These are phyloP conservation scores for Chaetothyriales sp. DNA, from an alignment of 2,329 filamentous ascomycete species.

Conservation along the genomic window DNA sequence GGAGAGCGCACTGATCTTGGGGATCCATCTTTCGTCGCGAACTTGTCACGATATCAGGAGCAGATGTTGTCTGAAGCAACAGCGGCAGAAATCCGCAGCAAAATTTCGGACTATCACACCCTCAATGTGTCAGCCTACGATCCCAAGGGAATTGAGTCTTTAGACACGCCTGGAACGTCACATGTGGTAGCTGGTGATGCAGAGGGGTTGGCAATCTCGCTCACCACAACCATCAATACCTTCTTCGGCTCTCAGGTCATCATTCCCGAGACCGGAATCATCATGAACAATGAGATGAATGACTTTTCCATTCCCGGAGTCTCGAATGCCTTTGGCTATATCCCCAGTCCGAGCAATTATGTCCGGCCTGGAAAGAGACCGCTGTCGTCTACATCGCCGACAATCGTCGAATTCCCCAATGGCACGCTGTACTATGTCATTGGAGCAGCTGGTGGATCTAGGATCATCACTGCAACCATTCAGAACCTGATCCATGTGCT, in stretches of 20 bases:
- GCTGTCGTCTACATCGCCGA: conserved; percentile 64
- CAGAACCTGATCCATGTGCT: conserved; percentile 60
- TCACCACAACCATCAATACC: conserved; percentile 79
- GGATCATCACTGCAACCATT: conserved; percentile 67
- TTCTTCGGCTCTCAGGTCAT: conserved; percentile 68
- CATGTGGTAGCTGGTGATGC: conserved; percentile 50
- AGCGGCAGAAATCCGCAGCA: conserved; percentile 43
- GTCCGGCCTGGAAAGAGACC: conserved; percentile 68
- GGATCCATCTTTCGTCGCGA: conserved; percentile 60
- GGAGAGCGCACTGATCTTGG: conserved; percentile 63
- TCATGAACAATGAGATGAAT: conserved; percentile 52
- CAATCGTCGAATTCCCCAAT: conserved; percentile 56
- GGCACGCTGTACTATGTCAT: conserved; percentile 52
- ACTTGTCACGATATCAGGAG: conserved; percentile 48
- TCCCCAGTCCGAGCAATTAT: conserved; percentile 65
- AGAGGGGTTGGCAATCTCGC: conserved; percentile 58
- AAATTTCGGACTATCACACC: conserved; percentile 58
- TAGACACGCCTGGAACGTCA: conserved; percentile 46
- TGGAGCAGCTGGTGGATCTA: conserved; percentile 64
- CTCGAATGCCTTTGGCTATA: conserved; percentile 71
- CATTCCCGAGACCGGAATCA: conserved; percentile 67
- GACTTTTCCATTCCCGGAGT: conserved; percentile 75
- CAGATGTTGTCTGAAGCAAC: conserved; percentile 50
- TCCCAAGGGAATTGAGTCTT: conserved; percentile 47
- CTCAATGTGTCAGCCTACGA: conserved; percentile 61